Conservation (phyloP, 257 asterid genomes). For the Ilex aquifolium region DNA sequence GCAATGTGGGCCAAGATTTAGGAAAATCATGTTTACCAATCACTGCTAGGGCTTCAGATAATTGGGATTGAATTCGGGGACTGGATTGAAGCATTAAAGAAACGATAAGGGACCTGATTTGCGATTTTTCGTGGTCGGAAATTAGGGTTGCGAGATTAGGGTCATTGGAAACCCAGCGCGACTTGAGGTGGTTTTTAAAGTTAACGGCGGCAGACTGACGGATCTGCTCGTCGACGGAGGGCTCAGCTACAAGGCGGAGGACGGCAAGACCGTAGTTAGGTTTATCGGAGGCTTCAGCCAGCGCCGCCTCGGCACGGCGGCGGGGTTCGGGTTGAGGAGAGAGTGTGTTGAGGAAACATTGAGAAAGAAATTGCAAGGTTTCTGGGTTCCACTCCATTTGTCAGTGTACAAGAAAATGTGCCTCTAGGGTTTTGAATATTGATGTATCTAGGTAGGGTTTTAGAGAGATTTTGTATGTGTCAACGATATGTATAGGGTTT, state of each 20-base stretch:
- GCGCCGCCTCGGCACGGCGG: slow-evolving; percentile 62
- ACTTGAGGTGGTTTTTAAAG: background rate
- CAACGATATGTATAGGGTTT: no score
- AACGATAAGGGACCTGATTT: background rate
- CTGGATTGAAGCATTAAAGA: background rate
- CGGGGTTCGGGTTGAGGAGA: slow-evolving; percentile 80
- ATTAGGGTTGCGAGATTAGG: background rate
- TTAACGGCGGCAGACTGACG: background rate
- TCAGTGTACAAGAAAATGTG: no score
- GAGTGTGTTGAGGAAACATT: slow-evolving; percentile 72
- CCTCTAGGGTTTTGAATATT: no score
- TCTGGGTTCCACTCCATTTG: slow-evolving; percentile 77
- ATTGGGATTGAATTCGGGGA: background rate
- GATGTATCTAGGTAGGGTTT: no score
- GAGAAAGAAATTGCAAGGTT: slow-evolving; percentile 65
- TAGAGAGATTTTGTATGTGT: no score
- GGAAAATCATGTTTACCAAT: background rate
- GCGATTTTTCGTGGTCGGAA: background rate
- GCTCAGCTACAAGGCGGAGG: slow-evolving; percentile 11
- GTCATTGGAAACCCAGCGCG: background rate
- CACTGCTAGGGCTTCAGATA: background rate
- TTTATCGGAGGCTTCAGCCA: slow-evolving; percentile 38
- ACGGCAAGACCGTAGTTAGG: background rate
- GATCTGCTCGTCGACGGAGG: background rate
- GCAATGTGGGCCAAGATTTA: background rate